phyloP scores from a whole-genome alignment of 371 early-diverging fungal species.

The Syncephalastrum sp. region DNA sequence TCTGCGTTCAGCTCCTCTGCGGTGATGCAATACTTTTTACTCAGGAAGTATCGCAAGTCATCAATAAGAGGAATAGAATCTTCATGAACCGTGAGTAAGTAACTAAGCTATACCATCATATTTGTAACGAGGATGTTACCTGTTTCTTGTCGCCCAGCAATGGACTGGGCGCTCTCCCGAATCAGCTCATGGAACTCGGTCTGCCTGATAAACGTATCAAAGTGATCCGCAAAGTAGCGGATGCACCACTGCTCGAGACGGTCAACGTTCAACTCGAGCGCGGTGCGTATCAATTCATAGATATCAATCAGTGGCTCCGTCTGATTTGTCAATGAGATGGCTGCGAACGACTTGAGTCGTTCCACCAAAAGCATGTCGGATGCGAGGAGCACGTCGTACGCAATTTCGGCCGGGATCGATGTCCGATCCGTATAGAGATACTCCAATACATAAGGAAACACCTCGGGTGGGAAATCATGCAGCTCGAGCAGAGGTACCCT shows the following conservation, averaged over 20 bases:
- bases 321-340: constrained; percentile 29
- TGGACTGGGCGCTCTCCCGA: constrained; percentile 29
- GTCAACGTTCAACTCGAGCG: constrained; percentile 30
- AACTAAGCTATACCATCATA: neutral
- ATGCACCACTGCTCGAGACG: constrained; percentile 38
- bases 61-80: constrained; percentile 41
- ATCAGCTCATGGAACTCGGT: constrained; percentile 22
- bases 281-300: constrained; percentile 26
- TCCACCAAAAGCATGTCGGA: constrained; percentile 35
- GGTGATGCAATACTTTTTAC: constrained; percentile 30
- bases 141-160: constrained; percentile 34
- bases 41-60: constrained; percentile 35
- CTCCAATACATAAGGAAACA: constrained; percentile 30
- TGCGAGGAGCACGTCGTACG: constrained; percentile 31
- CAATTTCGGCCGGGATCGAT: constrained; percentile 25
- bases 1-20: constrained; percentile 30
- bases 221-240: constrained; percentile 32
- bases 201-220: constrained; percentile 26
- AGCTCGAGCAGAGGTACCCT: constrained; percentile 24
- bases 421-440: constrained; percentile 43
- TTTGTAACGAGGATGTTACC: constrained; percentile 14
- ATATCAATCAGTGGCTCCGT: constrained; percentile 26
- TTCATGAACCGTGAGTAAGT: neutral
- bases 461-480: constrained; percentile 20
- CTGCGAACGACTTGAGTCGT: constrained; percentile 32